Evolutionary conservation across 352 stramenopile genomes (phyloP).

Genomic region (Pythium dissimile): DNA sequence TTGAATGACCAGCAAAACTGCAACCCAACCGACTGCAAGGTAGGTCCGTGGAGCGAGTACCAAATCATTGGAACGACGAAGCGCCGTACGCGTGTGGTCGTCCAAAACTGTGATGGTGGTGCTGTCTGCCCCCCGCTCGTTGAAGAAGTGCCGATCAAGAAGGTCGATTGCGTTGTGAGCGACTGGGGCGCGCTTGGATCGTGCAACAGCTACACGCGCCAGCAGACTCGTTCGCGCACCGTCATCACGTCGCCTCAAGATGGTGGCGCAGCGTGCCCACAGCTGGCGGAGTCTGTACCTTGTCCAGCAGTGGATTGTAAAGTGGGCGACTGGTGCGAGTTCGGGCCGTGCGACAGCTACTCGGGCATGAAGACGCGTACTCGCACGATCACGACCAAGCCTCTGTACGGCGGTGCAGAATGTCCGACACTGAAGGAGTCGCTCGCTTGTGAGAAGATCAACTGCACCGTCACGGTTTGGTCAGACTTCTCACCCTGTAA

Average conservation of each 20-base stretch:
- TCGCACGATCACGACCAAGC: constrained; percentile 25
- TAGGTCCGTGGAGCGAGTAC: constrained; percentile 46
- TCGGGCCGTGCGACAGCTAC: constrained; percentile 31
- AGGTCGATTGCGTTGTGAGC: constrained; percentile 42
- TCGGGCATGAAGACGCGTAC: constrained; percentile 38
- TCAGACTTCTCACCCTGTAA: constrained; percentile 37
- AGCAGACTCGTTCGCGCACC: constrained; percentile 40
- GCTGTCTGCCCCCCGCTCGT: constrained; percentile 34
- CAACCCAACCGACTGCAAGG: constrained; percentile 58
- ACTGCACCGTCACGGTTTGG: constrained; percentile 47
- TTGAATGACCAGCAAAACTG: constrained; percentile 56
- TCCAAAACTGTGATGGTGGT: constrained; percentile 41
- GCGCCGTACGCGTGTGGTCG: constrained; percentile 32
- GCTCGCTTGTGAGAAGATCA: constrained; percentile 34
- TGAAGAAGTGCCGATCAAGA: constrained; percentile 34
- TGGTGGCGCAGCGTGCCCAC: constrained; percentile 39
- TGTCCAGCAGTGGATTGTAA: constrained; percentile 46
- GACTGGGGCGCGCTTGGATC: constrained; percentile 40
- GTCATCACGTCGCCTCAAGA: constrained; percentile 42
- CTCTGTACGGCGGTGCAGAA: constrained; percentile 31
- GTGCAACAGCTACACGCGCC: constrained; percentile 35
- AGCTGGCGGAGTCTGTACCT: constrained; percentile 26
- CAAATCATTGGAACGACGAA: constrained; percentile 40
- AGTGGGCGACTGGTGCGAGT: constrained; percentile 50
- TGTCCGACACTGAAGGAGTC: constrained; percentile 38